Evolutionary conservation across 1,284 basidiomycete genomes (phyloP).

Genomic region (Fomitopsis betulina): DNA sequence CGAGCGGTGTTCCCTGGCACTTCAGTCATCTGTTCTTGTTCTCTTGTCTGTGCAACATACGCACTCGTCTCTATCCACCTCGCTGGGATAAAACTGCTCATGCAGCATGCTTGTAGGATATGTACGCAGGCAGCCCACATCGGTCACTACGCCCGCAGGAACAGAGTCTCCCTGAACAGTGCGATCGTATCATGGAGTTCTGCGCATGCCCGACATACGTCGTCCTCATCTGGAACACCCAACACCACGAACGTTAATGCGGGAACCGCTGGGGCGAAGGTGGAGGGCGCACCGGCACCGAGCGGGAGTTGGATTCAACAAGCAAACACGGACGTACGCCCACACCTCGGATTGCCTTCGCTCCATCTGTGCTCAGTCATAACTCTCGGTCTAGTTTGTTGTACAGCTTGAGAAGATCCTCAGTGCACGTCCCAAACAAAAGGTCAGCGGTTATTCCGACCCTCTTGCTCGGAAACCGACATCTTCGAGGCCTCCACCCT

Average conservation of each 20-base stretch:
- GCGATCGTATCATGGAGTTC: not conserved
- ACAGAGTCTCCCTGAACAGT: not conserved
- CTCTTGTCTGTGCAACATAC: no score
- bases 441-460: not conserved
- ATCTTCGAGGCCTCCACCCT: not conserved
- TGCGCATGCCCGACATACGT: not conserved
- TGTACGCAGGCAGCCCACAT: not conserved
- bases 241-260: no score
- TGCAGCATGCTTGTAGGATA: not conserved
- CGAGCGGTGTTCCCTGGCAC: no score
- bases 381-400: not conserved
- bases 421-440: no score
- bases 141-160: not conserved
- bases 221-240: not conserved
- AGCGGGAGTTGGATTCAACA: no score
- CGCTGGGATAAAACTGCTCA: not conserved
- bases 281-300: not conserved
- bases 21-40: no score
- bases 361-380: not conserved
- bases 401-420: not conserved
- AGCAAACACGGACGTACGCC: not conserved
- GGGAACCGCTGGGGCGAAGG: not conserved
- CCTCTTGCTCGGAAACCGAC: not conserved
- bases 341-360: not conserved
- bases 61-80: not conserved